Evolutionary conservation across 768 basidiomycete species (phyloP), one percentile per base, ranked within the genome.

Genomic region (Lactarius pseudohatsudake): DNA sequence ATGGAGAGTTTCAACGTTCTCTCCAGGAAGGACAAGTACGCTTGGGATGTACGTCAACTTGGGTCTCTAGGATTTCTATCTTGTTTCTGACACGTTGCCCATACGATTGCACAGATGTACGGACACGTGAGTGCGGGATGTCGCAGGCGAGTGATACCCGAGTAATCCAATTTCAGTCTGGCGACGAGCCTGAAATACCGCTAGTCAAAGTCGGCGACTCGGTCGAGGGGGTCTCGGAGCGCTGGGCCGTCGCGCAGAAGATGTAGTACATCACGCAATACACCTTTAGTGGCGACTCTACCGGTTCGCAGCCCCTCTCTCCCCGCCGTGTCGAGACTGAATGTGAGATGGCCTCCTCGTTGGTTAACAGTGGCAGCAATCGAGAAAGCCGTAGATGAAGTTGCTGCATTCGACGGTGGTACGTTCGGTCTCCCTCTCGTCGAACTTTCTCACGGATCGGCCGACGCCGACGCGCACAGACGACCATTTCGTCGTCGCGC

Each of bases 1-100:
- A 88, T 89, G 86, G 88, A 89, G 72, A 86, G 85, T 3, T 88
- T 89, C 70, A 82, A 84, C 56, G 81, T 82, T 5, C 76, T 89
- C 18, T 83, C 85, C 9, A 74, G 84, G 57, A 87, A 87, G 73
- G 86, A 88, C 67, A 89, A 89, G 74, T 89, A 87, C 72, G 83
- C 84, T n/a, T 89, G 88, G 88, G 88, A 89, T 81, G 87, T 88
- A 70, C 76, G 86, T 81, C 2, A 22, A 56, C 20, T 16, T 34
- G 10, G 5, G 40, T 10, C 26, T 10, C 32, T n/a, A 36, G 53
- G 38, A 16, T 45, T 28, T 55, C 47, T 2, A 0, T 28, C 8
- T 57, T 32, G 32, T 36, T 26, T 18, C 22, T 64, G 55, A 64
- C 15, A 34, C 28, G 7, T 28, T 36, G 30, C 66, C n/a, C 40